A percentile compares a stretch with the other conserved stretches of the same genome.
These are phyloP conservation scores for Starmera quercuum DNA, from an alignment of 805 yeast genomes.

Conservation along the genomic window DNA sequence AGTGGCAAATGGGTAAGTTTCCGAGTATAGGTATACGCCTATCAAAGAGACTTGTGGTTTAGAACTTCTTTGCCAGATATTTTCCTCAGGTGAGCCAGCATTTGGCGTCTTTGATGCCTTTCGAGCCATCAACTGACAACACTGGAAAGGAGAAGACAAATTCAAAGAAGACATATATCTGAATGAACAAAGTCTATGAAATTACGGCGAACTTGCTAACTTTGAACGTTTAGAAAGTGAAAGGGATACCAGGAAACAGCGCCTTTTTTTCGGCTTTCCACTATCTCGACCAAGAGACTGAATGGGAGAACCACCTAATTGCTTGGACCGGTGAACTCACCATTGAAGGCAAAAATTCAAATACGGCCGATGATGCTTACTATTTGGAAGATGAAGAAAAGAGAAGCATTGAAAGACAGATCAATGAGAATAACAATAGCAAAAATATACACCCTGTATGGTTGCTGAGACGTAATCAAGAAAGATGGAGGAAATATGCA, in stretches of 20 bases:
- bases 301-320: slow-evolving; percentile 82
- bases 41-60: too few relatives aligned
- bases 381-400: slow-evolving; percentile 53
- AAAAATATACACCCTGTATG: slow-evolving; percentile 77
- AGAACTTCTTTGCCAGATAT: too few relatives aligned
- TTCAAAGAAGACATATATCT: too few relatives aligned
- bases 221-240: slow-evolving; percentile 42
- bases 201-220: not conserved
- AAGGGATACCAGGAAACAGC: slow-evolving; percentile 70
- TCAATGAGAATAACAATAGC: slow-evolving; percentile 38
- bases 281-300: slow-evolving; percentile 53
- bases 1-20: slow-evolving; percentile 21
- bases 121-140: too few relatives aligned
- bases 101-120: too few relatives aligned
- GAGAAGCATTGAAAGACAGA: slow-evolving; percentile 35
- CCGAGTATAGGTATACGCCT: too few relatives aligned
- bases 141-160: too few relatives aligned
- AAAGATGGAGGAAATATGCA: slow-evolving; percentile 83
- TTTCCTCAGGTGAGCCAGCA: too few relatives aligned
- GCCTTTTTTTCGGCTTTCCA: slow-evolving; percentile 74
- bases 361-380: slow-evolving; percentile 44
- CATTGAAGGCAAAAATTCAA: slow-evolving; percentile 9
- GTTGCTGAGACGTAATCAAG: slow-evolving; percentile 73
- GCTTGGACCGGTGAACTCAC: slow-evolving; percentile 94
- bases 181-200: not conserved